These are phyloP conservation scores for Coniochaeta ligniaria DNA, from an alignment of 2,329 filamentous ascomycete species.

Conservation along the genomic window DNA sequence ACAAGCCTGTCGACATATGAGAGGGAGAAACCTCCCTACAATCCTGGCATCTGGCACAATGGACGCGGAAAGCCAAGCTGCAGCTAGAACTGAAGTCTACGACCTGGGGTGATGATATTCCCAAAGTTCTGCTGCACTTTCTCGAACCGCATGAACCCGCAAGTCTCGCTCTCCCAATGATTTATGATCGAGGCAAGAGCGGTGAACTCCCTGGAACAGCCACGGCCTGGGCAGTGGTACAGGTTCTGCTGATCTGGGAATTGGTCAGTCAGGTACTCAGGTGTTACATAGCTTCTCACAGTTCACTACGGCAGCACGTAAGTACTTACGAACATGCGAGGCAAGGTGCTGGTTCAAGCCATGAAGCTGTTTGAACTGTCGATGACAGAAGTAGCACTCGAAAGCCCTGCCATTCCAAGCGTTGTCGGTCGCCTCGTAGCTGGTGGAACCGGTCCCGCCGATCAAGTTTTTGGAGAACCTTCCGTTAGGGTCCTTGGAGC, in stretches of 20 bases:
- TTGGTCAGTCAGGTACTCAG: background rate
- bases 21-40: background rate
- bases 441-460: conserved; percentile 29
- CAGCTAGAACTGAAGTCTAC: conserved; percentile 7
- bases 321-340: conserved; percentile 40
- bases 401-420: conserved; percentile 38
- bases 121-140: conserved; percentile 21
- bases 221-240: conserved; percentile 31
- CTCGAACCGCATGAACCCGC: conserved; percentile 29
- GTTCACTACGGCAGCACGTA: background rate
- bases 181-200: conserved; percentile 30
- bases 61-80: background rate
- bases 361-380: conserved; percentile 24
- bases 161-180: conserved; percentile 36
- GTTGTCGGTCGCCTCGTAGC: conserved; percentile 27
- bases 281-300: background rate
- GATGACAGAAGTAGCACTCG: conserved; percentile 48
- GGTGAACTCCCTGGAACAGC: conserved; percentile 28
- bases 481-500: conserved; percentile 35
- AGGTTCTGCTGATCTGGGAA: conserved; percentile 25
- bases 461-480: conserved; percentile 44
- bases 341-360: conserved; percentile 45
- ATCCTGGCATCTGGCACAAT: background rate
- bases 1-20: background rate
- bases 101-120: conserved; percentile 12